These are phyloP conservation scores for Podospora pseudopauciseta DNA, from an alignment of 495 filamentous ascomycete species.

Conservation along the genomic window DNA sequence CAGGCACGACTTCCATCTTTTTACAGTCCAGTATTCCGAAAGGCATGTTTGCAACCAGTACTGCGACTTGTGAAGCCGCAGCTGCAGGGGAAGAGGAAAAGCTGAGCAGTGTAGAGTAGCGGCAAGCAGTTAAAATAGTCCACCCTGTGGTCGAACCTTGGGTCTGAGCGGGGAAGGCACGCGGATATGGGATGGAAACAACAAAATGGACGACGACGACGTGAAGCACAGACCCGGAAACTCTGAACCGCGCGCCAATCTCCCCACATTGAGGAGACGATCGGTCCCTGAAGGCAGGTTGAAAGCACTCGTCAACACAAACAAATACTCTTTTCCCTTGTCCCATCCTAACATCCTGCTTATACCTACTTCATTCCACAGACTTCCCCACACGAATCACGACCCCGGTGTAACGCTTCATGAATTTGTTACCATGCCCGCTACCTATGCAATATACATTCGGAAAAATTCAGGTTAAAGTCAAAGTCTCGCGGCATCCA, in stretches of 20 bases:
- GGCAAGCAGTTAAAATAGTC: background rate
- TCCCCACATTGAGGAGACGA: too few relatives aligned
- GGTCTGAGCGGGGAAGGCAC: background rate
- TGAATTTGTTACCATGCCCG: too few relatives aligned
- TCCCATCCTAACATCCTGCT: background rate
- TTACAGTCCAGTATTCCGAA: constrained; percentile 43
- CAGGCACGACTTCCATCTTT: constrained; percentile 45
- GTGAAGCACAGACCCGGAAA: background rate
- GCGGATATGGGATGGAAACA: background rate
- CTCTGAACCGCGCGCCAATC: background rate
- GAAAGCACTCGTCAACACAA: background rate
- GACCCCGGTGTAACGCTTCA: too few relatives aligned
- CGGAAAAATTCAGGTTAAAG: background rate
- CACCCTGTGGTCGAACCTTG: background rate
- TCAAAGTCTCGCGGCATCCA: background rate
- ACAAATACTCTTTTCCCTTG: background rate
- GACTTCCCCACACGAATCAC: too few relatives aligned
- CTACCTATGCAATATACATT: background rate
- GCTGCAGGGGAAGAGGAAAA: background rate
- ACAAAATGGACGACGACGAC: background rate
- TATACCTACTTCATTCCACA: background rate
- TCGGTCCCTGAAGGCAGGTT: background rate
- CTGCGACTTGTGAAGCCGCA: background rate
- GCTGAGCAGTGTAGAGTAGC: background rate
- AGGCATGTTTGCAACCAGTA: constrained; percentile 28